Conservation (phyloP, 345 rosid genomes). For the Hibiscus syriacus region DNA sequence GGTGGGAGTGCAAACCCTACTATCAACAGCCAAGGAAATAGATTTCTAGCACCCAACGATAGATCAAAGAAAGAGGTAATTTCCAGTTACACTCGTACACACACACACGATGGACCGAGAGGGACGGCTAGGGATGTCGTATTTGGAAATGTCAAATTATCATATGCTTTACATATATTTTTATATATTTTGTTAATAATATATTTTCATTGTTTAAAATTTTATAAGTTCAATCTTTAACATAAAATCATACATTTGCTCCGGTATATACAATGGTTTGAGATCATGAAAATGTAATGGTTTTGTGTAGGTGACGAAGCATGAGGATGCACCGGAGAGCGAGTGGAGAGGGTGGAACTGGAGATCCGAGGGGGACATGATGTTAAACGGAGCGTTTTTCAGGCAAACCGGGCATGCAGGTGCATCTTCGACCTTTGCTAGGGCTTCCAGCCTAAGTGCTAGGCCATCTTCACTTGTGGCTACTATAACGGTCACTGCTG, state of each 20-base stretch:
- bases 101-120: no score
- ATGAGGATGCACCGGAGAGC: constrained; percentile 55
- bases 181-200: no score
- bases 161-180: no score
- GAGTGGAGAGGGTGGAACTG: constrained; percentile 69
- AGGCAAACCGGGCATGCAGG: constrained; percentile 40
- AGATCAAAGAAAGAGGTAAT: constrained; percentile 53
- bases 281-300: neutral
- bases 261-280: neutral
- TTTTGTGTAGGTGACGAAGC: constrained; percentile 59
- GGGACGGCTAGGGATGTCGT: no score
- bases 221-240: no score
- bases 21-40: constrained; percentile 72
- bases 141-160: no score
- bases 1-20: constrained; percentile 84
- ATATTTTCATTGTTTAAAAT: no score
- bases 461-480: constrained; percentile 64
- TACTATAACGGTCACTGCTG: constrained; percentile 50
- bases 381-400: constrained; percentile 70
- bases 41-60: constrained; percentile 62
- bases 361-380: constrained; percentile 69
- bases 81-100: no score
- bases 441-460: constrained; percentile 69
- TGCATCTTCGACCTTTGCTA: constrained; percentile 46
- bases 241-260: no score